Percentiles rank a stretch among this genome's conserved stretches.
Conservation (phyloP, 2,329 filamentous ascomycete genomes). For the Ascosphaera aggregata region DNA sequence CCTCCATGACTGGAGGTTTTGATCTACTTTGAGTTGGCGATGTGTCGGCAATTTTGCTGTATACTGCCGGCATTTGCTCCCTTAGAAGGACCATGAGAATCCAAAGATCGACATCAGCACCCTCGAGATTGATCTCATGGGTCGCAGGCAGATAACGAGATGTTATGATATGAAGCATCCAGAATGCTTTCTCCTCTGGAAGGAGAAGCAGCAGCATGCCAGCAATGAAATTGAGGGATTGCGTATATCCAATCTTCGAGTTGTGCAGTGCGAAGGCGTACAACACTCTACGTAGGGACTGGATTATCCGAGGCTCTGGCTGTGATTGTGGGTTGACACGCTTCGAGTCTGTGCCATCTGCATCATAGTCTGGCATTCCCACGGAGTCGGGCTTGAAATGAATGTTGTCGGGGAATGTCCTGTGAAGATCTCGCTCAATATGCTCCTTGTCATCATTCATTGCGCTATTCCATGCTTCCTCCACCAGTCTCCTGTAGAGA, state of each 20-base stretch:
- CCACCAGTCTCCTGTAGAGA: constrained; percentile 49
- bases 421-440: constrained; percentile 80
- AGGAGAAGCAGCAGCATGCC: constrained; percentile 77
- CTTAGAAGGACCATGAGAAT: constrained; percentile 75
- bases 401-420: constrained; percentile 87
- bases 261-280: constrained; percentile 83
- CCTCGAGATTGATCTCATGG: constrained; percentile 73
- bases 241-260: constrained; percentile 80
- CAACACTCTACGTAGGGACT: constrained; percentile 60
- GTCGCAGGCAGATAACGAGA: constrained; percentile 72
- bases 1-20: constrained; percentile 19
- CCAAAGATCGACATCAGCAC: constrained; percentile 79
- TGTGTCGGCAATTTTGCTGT: constrained; percentile 66
- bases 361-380: constrained; percentile 9
- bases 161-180: constrained; percentile 83
- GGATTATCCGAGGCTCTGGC: constrained; percentile 52
- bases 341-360: constrained; percentile 16
- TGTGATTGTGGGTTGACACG: constrained; percentile 15
- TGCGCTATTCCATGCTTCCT: constrained; percentile 39
- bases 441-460: constrained; percentile 58
- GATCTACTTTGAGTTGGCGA: constrained; percentile 19
- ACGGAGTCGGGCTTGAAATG: constrained; percentile 50
- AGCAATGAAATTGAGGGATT: constrained; percentile 85
- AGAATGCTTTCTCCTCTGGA: constrained; percentile 77
- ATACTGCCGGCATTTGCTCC: constrained; percentile 61